A percentile compares a stretch with the other conserved stretches of the same genome.
Evolutionary conservation across 441 rosid genomes (phyloP).

Genomic region (Erodium chrysanthum): DNA sequence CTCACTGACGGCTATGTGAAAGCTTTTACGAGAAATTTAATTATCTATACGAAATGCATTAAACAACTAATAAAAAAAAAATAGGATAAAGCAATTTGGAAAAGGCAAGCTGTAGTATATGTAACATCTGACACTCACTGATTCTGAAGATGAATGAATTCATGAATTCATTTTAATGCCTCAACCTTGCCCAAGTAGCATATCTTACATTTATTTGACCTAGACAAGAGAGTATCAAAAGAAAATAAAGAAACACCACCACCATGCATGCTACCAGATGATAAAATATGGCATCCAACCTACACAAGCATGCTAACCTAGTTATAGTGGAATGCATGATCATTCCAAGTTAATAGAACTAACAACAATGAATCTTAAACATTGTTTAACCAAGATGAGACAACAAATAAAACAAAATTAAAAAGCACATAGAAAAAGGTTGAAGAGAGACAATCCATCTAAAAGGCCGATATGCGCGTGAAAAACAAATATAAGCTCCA

Average conservation of each 20-base stretch:
- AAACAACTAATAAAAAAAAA: not conserved
- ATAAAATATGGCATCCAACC: not conserved
- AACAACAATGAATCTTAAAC: not conserved
- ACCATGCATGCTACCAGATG: not conserved
- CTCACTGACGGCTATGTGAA: not conserved
- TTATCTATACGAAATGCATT: not conserved
- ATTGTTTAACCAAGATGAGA: not conserved
- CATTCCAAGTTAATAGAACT: not conserved
- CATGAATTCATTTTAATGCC: not conserved
- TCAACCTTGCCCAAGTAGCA: not conserved
- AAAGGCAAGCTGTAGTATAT: not conserved
- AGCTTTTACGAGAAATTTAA: not conserved
- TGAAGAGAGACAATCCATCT: not conserved
- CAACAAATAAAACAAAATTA: not conserved
- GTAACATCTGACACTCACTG: conserved; percentile 1
- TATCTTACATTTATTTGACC: not conserved
- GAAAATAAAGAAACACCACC: not conserved
- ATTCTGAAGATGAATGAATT: not conserved
- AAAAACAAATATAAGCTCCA: too few relatives aligned
- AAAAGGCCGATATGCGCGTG: not conserved
- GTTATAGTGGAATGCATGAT: not conserved
- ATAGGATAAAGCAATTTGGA: not conserved
- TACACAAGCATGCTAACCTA: not conserved
- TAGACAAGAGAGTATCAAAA: not conserved
- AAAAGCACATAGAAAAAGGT: not conserved